Evolutionary conservation across 2,329 filamentous ascomycete species (phyloP).

Genomic region (Colletotrichum horii): DNA sequence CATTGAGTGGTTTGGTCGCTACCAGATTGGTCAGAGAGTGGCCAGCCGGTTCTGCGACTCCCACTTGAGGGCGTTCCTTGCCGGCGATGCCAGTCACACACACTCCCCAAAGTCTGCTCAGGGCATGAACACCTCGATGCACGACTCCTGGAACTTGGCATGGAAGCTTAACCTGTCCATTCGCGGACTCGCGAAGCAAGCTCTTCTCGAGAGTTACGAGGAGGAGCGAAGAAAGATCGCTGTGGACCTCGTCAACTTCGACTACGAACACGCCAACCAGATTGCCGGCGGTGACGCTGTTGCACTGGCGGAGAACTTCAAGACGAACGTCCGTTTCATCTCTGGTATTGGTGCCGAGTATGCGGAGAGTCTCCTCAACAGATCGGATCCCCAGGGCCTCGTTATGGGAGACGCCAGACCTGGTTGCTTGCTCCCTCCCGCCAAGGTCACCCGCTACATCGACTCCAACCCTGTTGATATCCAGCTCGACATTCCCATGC

Average conservation of each 20-base stretch:
- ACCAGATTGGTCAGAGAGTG: constrained; percentile 73
- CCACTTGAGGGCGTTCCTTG: constrained; percentile 67
- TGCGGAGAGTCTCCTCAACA: constrained; percentile 56
- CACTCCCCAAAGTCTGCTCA: constrained; percentile 76
- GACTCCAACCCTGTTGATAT: constrained; percentile 81
- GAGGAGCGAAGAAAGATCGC: constrained; percentile 67
- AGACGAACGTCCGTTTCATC: constrained; percentile 75
- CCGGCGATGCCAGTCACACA: constrained; percentile 74
- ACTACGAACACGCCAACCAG: constrained; percentile 62
- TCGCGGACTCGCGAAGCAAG: constrained; percentile 58
- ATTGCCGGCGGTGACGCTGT: constrained; percentile 66
- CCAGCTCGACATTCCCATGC: constrained; percentile 78
- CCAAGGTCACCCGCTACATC: constrained; percentile 74
- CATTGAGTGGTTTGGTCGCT: constrained; percentile 75
- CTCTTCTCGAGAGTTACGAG: constrained; percentile 66
- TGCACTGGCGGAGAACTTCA: constrained; percentile 71
- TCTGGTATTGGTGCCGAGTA: constrained; percentile 73
- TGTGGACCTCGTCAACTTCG: constrained; percentile 63
- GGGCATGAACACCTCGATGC: constrained; percentile 67
- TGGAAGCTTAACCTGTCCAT: constrained; percentile 59
- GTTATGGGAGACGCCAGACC: constrained; percentile 55
- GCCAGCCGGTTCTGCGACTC: constrained; percentile 72
- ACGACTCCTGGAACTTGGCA: constrained; percentile 66
- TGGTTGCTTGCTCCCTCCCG: constrained; percentile 66
- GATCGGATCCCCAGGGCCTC: constrained; percentile 41